Evolutionary conservation across 1,284 basidiomycete species (phyloP), one percentile per base, ranked within the genome.

Genomic region (Rhizoctonia solani): DNA sequence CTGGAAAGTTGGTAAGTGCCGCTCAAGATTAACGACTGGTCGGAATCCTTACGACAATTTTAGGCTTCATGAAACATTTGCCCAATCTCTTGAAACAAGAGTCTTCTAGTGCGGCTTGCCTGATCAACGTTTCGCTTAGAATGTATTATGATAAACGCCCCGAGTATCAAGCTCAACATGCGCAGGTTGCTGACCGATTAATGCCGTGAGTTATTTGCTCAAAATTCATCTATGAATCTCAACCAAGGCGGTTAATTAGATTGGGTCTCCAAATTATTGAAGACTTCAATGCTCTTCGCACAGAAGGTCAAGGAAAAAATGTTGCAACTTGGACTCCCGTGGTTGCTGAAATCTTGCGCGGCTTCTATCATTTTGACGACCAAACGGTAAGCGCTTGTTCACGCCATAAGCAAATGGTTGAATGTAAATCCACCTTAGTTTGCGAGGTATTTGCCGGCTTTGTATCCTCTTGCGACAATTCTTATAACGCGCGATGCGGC

Each of bases 41-140:
- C 23, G 5, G 25, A 23, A 16, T 34, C 42, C 29, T 13, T 16
- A 42, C n/a, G 6, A 19, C 34, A 59, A 11, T 13, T 65, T 6
- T 65, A 95, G 95, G 96, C 1, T 99, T 99, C 80, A 99, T 99
- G 97, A 98, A 98, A 77, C 98, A 99, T 77, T 80, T 99, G 39
- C 97, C 97, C 0, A 99, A 99, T 78, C 83, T 99, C 53, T 81
- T 99, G 69, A 98, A 99, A 78, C 97, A 99, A 75, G 98, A 99
- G 79, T 98, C 95, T 29, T 95, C 91, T 68, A 95, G 94, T 73
- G 98, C 97, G 32, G 87, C 96, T 3, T 99, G 95, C 0, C 82
- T 99, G 46, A 94, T 99, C 53, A 93, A 95, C 73, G 87, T 98
- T 2, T 81, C 99, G 46, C 79, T 97, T 53, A 84, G 89, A 46